phyloP scores from a whole-genome alignment of 2,329 filamentous ascomycete species.

The Curvularia spicifera region DNA sequence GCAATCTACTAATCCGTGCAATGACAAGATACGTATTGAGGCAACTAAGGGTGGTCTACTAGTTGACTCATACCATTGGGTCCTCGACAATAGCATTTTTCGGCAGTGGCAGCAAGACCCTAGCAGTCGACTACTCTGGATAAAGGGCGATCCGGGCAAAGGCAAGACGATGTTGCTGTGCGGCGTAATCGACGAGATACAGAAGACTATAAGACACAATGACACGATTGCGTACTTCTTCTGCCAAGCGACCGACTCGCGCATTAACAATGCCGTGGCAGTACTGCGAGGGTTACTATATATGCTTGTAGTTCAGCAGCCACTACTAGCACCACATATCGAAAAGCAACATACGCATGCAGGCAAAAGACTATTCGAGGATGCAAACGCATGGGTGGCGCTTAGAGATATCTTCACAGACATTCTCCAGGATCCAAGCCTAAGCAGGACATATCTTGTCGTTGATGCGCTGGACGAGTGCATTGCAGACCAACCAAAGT shows the following conservation, averaged over 20 bases:
- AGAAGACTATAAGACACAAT: neutral
- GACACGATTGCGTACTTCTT: constrained; percentile 24
- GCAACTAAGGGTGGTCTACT: constrained; percentile 2
- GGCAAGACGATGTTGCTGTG: no score
- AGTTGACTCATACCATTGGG: constrained; percentile 11
- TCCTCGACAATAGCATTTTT: constrained; percentile 11
- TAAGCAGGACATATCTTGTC: constrained; percentile 10
- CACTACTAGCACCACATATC: constrained; percentile 32
- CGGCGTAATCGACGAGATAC: no score
- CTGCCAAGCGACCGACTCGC: no score
- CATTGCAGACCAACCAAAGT: neutral
- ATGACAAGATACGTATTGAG: constrained; percentile 6
- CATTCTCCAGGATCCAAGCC: constrained; percentile 51
- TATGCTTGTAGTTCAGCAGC: constrained; percentile 47
- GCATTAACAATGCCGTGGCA: constrained; percentile 38
- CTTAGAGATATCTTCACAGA: constrained; percentile 44
- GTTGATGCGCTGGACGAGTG: constrained; percentile 27
- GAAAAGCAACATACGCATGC: constrained; percentile 35
- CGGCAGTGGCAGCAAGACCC: constrained; percentile 8
- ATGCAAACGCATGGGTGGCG: constrained; percentile 36
- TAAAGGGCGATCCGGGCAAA: no score
- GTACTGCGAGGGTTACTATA: constrained; percentile 55
- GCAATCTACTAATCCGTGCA: constrained; percentile 11
- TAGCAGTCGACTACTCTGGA: neutral
- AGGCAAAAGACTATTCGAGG: constrained; percentile 30